Evolutionary conservation across 352 stramenopile species (phyloP), one percentile per base, ranked within the genome.

Genomic region (Blastocystis sp.): DNA sequence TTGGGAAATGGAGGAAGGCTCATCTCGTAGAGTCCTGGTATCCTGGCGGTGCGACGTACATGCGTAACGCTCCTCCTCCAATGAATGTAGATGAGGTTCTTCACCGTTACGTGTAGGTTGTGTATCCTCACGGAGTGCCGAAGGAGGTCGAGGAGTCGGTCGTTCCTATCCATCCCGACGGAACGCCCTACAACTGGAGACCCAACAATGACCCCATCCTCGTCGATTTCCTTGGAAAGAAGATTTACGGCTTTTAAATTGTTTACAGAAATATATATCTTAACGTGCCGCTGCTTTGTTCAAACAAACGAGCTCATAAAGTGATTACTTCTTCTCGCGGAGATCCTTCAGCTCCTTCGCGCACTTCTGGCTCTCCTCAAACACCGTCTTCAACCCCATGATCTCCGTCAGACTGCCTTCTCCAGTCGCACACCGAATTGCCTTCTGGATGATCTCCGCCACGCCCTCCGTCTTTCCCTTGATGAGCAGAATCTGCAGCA

Each of bases 121-220:
- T 69, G 14, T 84, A 84, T 63, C 73, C 73, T 40, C 21, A 84
- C 40, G 73, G 73, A 40, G 59, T 84, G 9, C 73, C 73, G 4
- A 84, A 84, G 56, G 73, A 84, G n/a, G 73, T 84, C 0, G 49
- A 69, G 34, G 73, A 84, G 38, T 75, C 48, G 29, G 59, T 84
- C 11, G 59, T 84, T 34, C 73, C 73, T 18, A 73, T 84, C 27
- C 73, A 84, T 84, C 73, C 73, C 27, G 73, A 84, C 44, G 54
- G 59, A 75, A 84, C 59, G 78, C 73, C 73, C 48, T 84, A 84
- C 44, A 84, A 69, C 32, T 84, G 73, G 73, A 84, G 73, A 84
- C 73, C 73, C n/a, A 84, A 84, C 49, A 34, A 84, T 40, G 73
- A 84, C 54, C 54, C 54, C 54, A 67, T 84, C 34, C 49, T 84